Conservation (phyloP, 768 basidiomycete species). For the Kwoniella dendrophila region DNA sequence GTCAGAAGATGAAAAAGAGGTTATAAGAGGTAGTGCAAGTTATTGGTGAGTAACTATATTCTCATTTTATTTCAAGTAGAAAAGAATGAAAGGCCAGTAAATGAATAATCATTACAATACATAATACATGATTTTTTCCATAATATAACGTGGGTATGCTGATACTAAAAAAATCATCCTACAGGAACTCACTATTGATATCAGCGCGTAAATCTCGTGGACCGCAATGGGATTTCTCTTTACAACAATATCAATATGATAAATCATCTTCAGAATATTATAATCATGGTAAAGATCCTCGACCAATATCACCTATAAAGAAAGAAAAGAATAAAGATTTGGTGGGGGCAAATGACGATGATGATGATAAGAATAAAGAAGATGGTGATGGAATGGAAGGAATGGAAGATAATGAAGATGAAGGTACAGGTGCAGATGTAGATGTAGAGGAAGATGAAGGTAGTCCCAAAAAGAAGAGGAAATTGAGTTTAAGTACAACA, state of each 20-base stretch:
- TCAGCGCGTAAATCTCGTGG: conserved; percentile 50
- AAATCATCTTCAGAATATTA: conserved; percentile 36
- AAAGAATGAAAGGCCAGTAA: neutral
- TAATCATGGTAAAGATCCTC: conserved; percentile 30
- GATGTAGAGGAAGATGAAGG: neutral
- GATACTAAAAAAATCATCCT: neutral
- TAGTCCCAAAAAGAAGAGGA: conserved; percentile 12
- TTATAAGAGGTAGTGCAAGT: conserved; percentile 37
- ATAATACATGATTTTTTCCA: neutral
- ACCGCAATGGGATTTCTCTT: conserved; percentile 56
- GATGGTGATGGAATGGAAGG: no score
- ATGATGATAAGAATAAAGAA: neutral
- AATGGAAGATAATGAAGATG: neutral
- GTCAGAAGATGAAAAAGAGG: conserved; percentile 38
- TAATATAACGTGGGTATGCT: no score
- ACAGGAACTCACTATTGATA: conserved; percentile 54
- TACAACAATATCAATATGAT: conserved; percentile 47
- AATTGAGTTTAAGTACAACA: neutral
- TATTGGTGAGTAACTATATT: conserved; percentile 43
- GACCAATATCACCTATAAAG: neutral
- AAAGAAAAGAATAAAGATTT: neutral
- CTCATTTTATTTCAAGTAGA: neutral
- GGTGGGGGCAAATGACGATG: neutral
- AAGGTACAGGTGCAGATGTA: neutral
- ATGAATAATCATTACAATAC: neutral